phyloP scores from a whole-genome alignment of 495 filamentous ascomycete species.

The Hypoxylon subgilvum region DNA sequence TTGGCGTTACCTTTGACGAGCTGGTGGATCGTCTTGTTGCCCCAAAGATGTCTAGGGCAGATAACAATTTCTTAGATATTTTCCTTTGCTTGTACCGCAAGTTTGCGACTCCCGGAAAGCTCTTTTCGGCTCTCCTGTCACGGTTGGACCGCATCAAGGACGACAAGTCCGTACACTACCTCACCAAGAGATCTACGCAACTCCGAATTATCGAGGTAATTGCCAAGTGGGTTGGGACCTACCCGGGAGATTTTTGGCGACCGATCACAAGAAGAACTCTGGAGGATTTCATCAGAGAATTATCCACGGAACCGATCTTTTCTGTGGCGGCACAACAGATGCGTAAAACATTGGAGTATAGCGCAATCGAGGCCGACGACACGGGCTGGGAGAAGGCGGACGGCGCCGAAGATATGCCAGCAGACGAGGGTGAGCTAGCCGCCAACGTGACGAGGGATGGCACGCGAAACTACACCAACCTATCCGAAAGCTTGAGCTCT shows the following conservation, averaged over 20 bases:
- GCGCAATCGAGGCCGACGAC: conserved; percentile 79
- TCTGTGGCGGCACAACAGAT: conserved; percentile 85
- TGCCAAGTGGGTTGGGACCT: conserved; percentile 85
- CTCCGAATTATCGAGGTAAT: conserved; percentile 81
- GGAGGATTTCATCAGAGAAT: conserved; percentile 69
- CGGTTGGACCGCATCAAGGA: conserved; percentile 73
- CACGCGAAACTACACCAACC: conserved; percentile 36
- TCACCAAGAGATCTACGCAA: conserved; percentile 78
- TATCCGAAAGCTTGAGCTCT: conserved; percentile 53
- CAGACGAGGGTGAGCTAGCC: conserved; percentile 20
- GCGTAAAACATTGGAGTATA: conserved; percentile 64
- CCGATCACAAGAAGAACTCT: conserved; percentile 73
- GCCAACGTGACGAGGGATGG: conserved; percentile 21
- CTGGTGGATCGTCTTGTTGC: conserved; percentile 85
- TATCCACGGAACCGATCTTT: conserved; percentile 76
- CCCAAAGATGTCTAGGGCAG: conserved; percentile 80
- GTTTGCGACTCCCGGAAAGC: conserved; percentile 79
- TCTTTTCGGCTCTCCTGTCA: conserved; percentile 74
- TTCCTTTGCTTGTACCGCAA: conserved; percentile 96
- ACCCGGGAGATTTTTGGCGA: conserved; percentile 90
- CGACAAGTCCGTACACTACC: conserved; percentile 63
- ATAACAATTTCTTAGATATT: conserved; percentile 81
- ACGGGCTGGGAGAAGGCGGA: conserved; percentile 76
- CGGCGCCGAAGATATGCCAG: conserved; percentile 45
- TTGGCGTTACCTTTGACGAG: conserved; percentile 80